Evolutionary conservation across 2,329 filamentous ascomycete genomes (phyloP), one percentile per base, ranked within the genome.

Genomic region (Fusarium udum): DNA sequence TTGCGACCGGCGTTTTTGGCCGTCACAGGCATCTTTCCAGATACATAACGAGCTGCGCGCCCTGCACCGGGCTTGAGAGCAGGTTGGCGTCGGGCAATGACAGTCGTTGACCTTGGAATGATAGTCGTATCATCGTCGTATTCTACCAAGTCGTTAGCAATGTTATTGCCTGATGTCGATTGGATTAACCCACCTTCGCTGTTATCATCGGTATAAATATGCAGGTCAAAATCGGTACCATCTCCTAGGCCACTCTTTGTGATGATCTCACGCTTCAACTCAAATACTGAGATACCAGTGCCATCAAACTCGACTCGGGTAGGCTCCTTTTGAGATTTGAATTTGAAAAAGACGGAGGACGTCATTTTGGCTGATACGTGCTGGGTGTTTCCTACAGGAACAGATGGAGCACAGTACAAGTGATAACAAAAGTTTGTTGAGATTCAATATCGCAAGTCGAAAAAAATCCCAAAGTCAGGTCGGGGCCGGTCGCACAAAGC

Each of bases 341-440:
- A 99, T 86, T 97, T 97, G 93, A 98, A 99, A 85, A 98, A 98
- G 81, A 99, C 96, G 76, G 95, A 98, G 64, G 96, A 97, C 82
- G 94, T 91, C 95, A 98, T 98, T 80, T 80, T 90, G 85, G 81
- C 71, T 68, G 72, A 58, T 61, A 61, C 57, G 71, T 72, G 65
- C 69, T 72, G 61, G 66, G 63, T 76, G 73, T 73, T 78, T 73
- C 71, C 77, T 77, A 80, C 75, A 74, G 70, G 67, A 71, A 73
- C 60, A 68, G 71, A 63, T 74, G 71, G 60, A 75, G 66, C 74
- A 77, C 73, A 76, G 71, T 70, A 70, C 70, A 71, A 64, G 37
- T 64, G 34, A 51, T 56, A 72, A 64, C 71, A 75, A 58, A 51
- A 75, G 61, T 69, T 68, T 67, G 77, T 67, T 70, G 71, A 63